Evolutionary conservation across 148 eudicot species (phyloP).

Genomic region (Chenopodium album): DNA sequence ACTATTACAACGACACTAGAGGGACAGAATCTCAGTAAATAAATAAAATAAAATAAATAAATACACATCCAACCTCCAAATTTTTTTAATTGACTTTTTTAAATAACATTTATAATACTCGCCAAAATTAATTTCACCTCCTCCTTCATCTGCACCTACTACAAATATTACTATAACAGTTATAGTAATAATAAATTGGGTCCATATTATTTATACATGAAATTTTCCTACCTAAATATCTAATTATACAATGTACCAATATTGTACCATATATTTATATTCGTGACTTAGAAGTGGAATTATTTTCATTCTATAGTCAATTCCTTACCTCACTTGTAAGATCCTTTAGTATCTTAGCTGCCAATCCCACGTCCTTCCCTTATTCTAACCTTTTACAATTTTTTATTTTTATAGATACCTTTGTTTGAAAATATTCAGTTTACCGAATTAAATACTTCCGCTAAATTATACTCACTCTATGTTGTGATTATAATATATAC

Average conservation of each 20-base stretch:
- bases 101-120: background rate
- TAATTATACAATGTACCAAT: background rate
- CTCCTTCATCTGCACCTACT: background rate
- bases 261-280: background rate
- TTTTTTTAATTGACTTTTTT: background rate
- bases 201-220: background rate
- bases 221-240: constrained; percentile 1
- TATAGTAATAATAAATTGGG: background rate
- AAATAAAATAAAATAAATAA: constrained; percentile 6
- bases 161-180: background rate
- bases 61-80: background rate
- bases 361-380: constrained; percentile 31
- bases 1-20: constrained; percentile 19
- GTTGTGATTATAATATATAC: too few species aligned
- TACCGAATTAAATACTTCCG: too few species aligned
- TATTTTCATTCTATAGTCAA: constrained; percentile 6
- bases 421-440: too few species aligned
- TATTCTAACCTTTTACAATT: constrained; percentile 1
- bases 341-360: constrained; percentile 23
- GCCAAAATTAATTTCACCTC: background rate
- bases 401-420: background rate
- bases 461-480: too few species aligned
- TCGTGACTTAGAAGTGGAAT: constrained; percentile 24
- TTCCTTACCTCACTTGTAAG: constrained; percentile 12
- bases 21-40: constrained; percentile 18